Percentiles rank a stretch among this genome's conserved stretches.
These are phyloP conservation scores for Epichloe glyceriae DNA, from an alignment of 2,329 filamentous ascomycete genomes.

Conservation along the genomic window DNA sequence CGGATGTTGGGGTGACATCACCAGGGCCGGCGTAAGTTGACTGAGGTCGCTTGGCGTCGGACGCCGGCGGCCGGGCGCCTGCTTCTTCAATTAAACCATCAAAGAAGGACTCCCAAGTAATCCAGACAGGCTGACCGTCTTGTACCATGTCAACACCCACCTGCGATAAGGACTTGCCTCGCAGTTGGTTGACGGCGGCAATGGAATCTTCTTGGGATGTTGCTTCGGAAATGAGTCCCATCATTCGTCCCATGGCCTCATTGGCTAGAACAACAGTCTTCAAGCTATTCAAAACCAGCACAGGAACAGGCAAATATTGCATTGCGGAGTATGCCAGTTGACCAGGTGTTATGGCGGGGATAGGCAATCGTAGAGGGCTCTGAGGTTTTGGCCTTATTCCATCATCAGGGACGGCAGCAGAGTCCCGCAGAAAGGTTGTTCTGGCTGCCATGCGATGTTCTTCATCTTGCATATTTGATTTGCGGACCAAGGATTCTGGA, in stretches of 20 bases:
- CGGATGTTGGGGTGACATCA: conserved; percentile 25
- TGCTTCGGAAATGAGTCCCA: conserved; percentile 36
- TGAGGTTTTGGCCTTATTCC: conserved; percentile 22
- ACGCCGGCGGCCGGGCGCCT: conserved; percentile 16
- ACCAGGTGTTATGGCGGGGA: conserved; percentile 35
- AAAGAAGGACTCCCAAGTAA: conserved; percentile 46
- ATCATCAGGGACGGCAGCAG: conserved; percentile 9
- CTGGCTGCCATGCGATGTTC: conserved; percentile 14
- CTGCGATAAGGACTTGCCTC: conserved; percentile 53
- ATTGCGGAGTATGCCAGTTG: conserved; percentile 54
- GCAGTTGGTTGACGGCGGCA: conserved; percentile 43
- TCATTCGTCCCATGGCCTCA: conserved; percentile 57
- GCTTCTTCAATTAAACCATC: conserved; percentile 37
- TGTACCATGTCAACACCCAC: conserved; percentile 63
- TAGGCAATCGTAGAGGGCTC: conserved; percentile 26
- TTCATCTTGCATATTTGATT: conserved; percentile 9
- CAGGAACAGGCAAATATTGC: conserved; percentile 61
- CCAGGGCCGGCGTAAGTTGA: conserved; percentile 14
- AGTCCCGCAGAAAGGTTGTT: conserved; percentile 24
- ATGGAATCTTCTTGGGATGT: conserved; percentile 27
- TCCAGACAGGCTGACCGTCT: conserved; percentile 47
- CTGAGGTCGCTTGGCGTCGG: conserved; percentile 11
- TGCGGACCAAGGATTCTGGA: not conserved
- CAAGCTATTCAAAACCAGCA: conserved; percentile 52
- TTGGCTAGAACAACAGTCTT: conserved; percentile 66